A percentile compares a stretch with the other conserved stretches of the same genome.
phyloP scores from a whole-genome alignment of 2,329 filamentous ascomycete species.

The Coccinonectria pachysandricola region DNA sequence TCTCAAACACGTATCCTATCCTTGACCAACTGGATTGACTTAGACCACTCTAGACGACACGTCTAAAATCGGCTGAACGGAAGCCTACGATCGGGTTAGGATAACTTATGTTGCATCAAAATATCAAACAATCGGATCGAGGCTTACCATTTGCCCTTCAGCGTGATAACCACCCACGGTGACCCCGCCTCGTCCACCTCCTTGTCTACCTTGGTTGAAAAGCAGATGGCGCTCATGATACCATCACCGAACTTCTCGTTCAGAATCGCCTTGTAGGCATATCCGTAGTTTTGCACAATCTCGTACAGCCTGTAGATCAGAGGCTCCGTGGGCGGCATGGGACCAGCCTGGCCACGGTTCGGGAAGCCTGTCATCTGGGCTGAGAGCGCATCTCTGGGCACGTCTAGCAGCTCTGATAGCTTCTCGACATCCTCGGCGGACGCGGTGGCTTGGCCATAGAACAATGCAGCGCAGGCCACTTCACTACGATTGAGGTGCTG shows the following conservation, averaged over 20 bases:
- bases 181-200: conserved; percentile 76
- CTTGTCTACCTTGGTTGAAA: conserved; percentile 86
- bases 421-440: conserved; percentile 56
- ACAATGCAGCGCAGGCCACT: conserved; percentile 76
- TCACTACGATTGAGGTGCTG: conserved; percentile 65
- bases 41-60: too few species aligned
- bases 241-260: conserved; percentile 94
- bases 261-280: conserved; percentile 87
- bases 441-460: conserved; percentile 78
- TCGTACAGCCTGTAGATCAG: conserved; percentile 82
- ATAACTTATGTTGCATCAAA: too few species aligned
- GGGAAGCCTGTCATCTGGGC: conserved; percentile 62
- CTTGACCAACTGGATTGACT: too few species aligned
- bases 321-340: conserved; percentile 28
- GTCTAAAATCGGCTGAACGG: conserved; percentile 23
- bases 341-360: conserved; percentile 59
- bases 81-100: too few species aligned
- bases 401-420: conserved; percentile 54
- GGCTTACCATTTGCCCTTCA: conserved; percentile 77
- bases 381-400: conserved; percentile 46
- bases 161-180: conserved; percentile 74
- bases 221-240: conserved; percentile 94
- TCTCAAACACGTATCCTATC: too few species aligned
- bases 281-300: conserved; percentile 93
- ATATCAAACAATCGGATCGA: neutral